Conservation (phyloP, 768 basidiomycete species). For the Lepiota venenata region DNA sequence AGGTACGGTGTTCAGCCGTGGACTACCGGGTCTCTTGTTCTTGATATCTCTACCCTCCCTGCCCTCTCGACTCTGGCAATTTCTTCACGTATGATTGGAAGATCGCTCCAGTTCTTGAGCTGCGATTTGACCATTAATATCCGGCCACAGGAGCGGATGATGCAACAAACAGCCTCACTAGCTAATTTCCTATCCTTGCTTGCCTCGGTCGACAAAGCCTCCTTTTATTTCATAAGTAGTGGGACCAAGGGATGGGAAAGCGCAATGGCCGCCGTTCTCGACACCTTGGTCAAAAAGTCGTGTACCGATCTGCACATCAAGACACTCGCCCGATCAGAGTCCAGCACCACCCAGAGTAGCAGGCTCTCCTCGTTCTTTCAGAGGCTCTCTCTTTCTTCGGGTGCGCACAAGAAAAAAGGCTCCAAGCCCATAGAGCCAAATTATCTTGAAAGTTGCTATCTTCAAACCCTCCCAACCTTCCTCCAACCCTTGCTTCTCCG, state of each 20-base stretch:
- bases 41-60: not conserved
- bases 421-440: not conserved
- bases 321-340: constrained; percentile 1
- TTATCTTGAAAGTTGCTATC: constrained; percentile 2
- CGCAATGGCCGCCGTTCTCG: not conserved
- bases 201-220: not conserved
- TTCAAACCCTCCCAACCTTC: constrained; percentile 9
- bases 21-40: not conserved
- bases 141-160: not conserved
- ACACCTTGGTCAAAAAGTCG: not conserved
- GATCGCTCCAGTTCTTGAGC: not conserved
- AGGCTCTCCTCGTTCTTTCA: constrained; percentile 2
- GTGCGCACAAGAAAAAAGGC: not conserved
- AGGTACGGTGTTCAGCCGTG: not conserved
- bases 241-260: constrained; percentile 9
- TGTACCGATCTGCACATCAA: constrained; percentile 7
- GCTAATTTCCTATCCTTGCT: constrained; percentile 3
- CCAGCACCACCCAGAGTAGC: not conserved
- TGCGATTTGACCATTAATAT: constrained; percentile 11
- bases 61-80: constrained; percentile 5
- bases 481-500: constrained; percentile 5
- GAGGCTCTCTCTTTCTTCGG: not conserved
- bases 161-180: not conserved
- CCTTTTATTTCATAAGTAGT: not conserved
- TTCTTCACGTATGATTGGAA: constrained; percentile 1